Evolutionary conservation across 2,329 filamentous ascomycete genomes (phyloP), one percentile per base, ranked within the genome.

Genomic region (Neofusicoccum cordaticola): DNA sequence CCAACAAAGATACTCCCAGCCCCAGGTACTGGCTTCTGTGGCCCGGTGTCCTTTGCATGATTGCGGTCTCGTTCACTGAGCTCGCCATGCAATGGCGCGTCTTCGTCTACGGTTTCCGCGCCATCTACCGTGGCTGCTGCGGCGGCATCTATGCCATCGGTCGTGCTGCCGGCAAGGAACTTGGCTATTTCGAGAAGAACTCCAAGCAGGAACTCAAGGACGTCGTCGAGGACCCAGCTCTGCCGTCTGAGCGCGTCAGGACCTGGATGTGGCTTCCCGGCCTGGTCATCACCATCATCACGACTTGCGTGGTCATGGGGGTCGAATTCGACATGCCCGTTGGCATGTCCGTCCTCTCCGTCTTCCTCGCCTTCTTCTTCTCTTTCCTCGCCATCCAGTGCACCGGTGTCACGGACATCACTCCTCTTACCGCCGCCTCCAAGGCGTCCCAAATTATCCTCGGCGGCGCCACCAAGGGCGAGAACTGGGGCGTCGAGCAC

Each of bases 361-460:
- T 84, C 66, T 71, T 87, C 66, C 78, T 88, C 44, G 83, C 83
- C 63, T 85, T 88, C 78, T 78, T 88, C 70, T 88, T 88, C 75
- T 83, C 84, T 50, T 85, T 87, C 78, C 77, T 88, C 27, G 85
- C 84, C 52, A 85, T 87, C 67, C 85, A 88, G 72, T 86, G 85
- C 71, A 82, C 83, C 35, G 86, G 82, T 65, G 82, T 84, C n/a
- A 86, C 73, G 15, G 85, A 88, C 69, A 84, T 84, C 69, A 87
- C 87, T 0, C 88, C 88, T 0, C 79, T 90, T 2, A 90, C 88
- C 2, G 86, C 88, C 3, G 86, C 86, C 0, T 83, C 87, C 68
- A 90, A 90, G 76, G 88, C 88, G 4, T 88, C 86, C 1, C 88
- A 90, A 78, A 84, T 90, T 64, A 82, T 90, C 63, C 86, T 88